Percentiles rank a stretch among this genome's conserved stretches.
Evolutionary conservation across 2,329 filamentous ascomycete species (phyloP).

Genomic region (Lachnellula willkommii): DNA sequence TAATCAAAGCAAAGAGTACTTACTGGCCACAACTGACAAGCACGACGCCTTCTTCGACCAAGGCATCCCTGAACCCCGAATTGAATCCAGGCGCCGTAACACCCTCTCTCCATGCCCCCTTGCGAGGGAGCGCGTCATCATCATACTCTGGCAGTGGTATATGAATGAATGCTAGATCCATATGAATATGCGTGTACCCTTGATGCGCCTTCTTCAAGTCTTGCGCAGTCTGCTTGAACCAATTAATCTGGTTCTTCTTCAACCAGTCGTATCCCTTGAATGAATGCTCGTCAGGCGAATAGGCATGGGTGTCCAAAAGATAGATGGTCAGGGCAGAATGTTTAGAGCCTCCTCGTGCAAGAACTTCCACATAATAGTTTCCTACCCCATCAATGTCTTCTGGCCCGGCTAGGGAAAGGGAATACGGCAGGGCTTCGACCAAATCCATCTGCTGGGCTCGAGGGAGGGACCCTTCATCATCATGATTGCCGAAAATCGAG

Average conservation of each 20-base stretch:
- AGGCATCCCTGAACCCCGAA: conserved; percentile 83
- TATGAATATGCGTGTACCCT: conserved; percentile 84
- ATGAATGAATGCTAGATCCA: conserved; percentile 96
- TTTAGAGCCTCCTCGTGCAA: conserved; percentile 70
- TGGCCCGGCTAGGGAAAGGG: conserved; percentile 77
- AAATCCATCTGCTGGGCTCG: conserved; percentile 78
- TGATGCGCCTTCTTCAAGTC: conserved; percentile 70
- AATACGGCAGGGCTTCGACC: conserved; percentile 82
- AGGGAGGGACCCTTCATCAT: conserved; percentile 75
- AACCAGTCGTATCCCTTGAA: conserved; percentile 97
- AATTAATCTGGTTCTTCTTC: conserved; percentile 87
- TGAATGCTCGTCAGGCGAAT: conserved; percentile 81
- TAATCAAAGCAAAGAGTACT: conserved; percentile 33
- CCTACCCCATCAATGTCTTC: conserved; percentile 82
- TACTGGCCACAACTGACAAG: conserved; percentile 90
- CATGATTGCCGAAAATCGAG: conserved; percentile 94
- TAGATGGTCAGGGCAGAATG: conserved; percentile 95
- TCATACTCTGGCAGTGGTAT: conserved; percentile 91
- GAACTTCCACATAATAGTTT: conserved; percentile 89
- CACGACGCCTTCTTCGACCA: conserved; percentile 78
- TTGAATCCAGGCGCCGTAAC: conserved; percentile 88
- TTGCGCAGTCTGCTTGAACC: conserved; percentile 79
- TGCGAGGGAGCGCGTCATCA: conserved; percentile 50
- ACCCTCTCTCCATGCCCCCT: conserved; percentile 73
- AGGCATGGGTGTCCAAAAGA: conserved; percentile 86